These are phyloP conservation scores for Kappamyces sp. DNA, from an alignment of 192 early-diverging fungal species.

Conservation along the genomic window DNA sequence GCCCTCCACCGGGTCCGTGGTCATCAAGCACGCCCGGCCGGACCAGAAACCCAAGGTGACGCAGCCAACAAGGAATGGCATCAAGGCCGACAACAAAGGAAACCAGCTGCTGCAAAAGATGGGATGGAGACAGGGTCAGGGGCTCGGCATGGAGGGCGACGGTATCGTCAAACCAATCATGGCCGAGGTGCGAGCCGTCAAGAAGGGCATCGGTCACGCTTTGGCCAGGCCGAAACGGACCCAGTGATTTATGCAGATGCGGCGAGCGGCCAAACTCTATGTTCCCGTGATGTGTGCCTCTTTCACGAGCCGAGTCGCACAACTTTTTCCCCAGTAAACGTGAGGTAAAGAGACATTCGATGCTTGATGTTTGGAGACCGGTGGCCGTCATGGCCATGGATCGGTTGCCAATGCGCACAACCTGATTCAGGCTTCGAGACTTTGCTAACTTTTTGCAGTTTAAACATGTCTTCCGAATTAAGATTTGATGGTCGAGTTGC, in stretches of 20 bases:
- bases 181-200: background rate
- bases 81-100: slow-evolving; percentile 19
- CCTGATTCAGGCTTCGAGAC: too few relatives aligned
- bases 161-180: slow-evolving; percentile 25
- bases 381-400: too few relatives aligned
- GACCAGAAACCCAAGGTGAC: background rate
- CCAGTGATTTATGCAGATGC: too few relatives aligned
- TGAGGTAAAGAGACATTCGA: background rate
- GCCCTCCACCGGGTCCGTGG: background rate
- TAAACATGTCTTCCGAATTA: slow-evolving; percentile 9
- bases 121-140: slow-evolving; percentile 30
- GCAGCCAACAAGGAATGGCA: slow-evolving; percentile 1
- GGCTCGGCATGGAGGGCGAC: slow-evolving; percentile 19
- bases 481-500: slow-evolving; percentile 64
- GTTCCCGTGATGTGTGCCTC: too few relatives aligned
- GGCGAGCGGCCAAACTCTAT: too few relatives aligned
- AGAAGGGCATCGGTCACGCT: background rate
- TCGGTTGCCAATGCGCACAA: too few relatives aligned
- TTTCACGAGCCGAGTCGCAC: background rate
- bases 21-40: background rate
- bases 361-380: too few relatives aligned
- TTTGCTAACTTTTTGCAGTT: too few relatives aligned
- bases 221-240: too few relatives aligned
- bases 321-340: background rate
- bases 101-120: slow-evolving; percentile 24